Conservation (phyloP, 2,329 filamentous ascomycete genomes). For the Pseudogymnoascus sp. region DNA sequence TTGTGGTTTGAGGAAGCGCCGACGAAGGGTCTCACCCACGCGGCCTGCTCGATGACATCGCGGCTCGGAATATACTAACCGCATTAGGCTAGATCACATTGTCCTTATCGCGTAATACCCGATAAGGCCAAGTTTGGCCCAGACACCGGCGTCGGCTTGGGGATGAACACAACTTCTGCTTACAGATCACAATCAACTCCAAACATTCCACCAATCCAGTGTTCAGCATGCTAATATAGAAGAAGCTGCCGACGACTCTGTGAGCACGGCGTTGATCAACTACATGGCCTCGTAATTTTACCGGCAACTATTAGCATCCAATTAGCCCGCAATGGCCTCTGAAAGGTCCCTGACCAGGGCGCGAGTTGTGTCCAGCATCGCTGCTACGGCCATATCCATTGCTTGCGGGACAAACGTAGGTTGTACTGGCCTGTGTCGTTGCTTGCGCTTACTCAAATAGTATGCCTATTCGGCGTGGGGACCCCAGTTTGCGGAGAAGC, state of each 20-base stretch:
- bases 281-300: conserved; percentile 8
- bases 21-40: neutral
- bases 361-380: conserved; percentile 73
- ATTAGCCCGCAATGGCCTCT: conserved; percentile 30
- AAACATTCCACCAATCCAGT: neutral
- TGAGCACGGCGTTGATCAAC: neutral
- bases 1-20: conserved; percentile 6
- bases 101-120: conserved; percentile 10
- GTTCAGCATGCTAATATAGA: neutral
- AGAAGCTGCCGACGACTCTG: neutral
- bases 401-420: conserved; percentile 88
- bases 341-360: conserved; percentile 48
- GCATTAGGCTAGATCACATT: neutral
- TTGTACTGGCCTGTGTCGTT: conserved; percentile 12
- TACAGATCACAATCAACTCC: neutral
- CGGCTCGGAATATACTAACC: neutral
- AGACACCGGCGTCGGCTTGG: neutral
- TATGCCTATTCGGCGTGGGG: conserved; percentile 99
- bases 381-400: conserved; percentile 74
- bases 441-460: conserved; percentile 38
- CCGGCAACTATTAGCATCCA: neutral
- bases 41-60: conserved; percentile 4
- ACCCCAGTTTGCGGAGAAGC: conserved; percentile 81
- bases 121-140: conserved; percentile 1
- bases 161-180: neutral